phyloP scores from a whole-genome alignment of 179 eudicot genomes.

The Silene coronaria region DNA sequence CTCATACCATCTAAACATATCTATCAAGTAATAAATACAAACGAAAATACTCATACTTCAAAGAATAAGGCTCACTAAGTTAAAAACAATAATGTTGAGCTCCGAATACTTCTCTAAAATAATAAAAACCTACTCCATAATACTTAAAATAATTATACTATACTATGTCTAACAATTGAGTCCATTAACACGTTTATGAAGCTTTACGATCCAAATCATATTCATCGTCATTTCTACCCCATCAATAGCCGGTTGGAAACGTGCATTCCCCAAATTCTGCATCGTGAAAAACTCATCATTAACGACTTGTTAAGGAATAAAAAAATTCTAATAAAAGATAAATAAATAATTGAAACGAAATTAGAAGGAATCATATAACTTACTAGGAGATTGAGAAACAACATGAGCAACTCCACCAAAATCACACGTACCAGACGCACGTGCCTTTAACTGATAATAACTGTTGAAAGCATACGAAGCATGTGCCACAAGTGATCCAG shows the following conservation, averaged over 20 bases:
- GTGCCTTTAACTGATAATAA: conserved; percentile 63
- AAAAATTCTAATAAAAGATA: too few relatives aligned
- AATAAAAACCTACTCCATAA: not conserved
- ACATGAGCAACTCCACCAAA: conserved; percentile 84
- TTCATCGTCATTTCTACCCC: not conserved
- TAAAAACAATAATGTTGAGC: not conserved
- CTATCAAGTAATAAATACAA: not conserved
- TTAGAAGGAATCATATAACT: conserved; percentile 11
- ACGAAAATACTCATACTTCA: not conserved
- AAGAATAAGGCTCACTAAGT: not conserved
- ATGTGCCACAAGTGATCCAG: conserved; percentile 57
- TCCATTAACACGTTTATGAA: not conserved
- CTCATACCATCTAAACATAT: not conserved
- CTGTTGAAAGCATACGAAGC: conserved; percentile 94
- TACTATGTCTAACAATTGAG: not conserved
- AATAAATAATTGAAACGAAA: too few relatives aligned
- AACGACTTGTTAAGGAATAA: too few relatives aligned
- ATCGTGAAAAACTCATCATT: not conserved
- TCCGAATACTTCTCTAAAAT: not conserved
- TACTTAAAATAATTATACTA: not conserved
- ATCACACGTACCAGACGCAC: conserved; percentile 71
- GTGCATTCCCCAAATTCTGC: conserved; percentile 73
- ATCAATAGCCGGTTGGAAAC: conserved; percentile 54
- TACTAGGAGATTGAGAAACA: conserved; percentile 80
- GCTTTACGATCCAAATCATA: not conserved